Conservation (phyloP, 73 alveolate species). For the Tetrahymena thermophila region DNA sequence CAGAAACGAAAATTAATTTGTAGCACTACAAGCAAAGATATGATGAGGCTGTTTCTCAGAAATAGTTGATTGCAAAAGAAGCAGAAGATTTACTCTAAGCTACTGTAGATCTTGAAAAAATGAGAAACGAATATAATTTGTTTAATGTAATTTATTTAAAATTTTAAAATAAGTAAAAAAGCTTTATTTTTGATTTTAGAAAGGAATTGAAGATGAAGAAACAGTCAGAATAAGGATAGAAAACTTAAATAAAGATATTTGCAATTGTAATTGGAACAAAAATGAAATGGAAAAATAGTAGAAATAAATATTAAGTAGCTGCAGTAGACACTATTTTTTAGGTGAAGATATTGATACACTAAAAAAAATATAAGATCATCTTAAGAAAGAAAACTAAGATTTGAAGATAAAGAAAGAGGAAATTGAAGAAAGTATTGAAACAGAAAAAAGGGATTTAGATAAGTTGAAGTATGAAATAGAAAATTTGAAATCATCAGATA, state of each 20-base stretch:
- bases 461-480: background rate
- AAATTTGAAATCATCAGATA: background rate
- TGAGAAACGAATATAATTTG: background rate
- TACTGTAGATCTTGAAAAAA: background rate
- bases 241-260: background rate
- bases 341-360: background rate
- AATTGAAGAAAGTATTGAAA: background rate
- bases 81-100: background rate
- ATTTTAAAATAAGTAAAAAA: background rate
- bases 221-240: background rate
- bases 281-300: background rate
- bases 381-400: background rate
- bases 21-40: background rate
- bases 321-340: background rate
- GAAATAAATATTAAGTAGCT: background rate
- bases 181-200: background rate
- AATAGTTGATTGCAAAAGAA: background rate
- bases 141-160: background rate
- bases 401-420: background rate
- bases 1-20: background rate
- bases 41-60: background rate
- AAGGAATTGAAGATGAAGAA: background rate
- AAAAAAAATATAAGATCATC: background rate
- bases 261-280: background rate
- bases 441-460: background rate